Conservation (phyloP, 306 rosid genomes). For the Canavalia ensiformis region DNA sequence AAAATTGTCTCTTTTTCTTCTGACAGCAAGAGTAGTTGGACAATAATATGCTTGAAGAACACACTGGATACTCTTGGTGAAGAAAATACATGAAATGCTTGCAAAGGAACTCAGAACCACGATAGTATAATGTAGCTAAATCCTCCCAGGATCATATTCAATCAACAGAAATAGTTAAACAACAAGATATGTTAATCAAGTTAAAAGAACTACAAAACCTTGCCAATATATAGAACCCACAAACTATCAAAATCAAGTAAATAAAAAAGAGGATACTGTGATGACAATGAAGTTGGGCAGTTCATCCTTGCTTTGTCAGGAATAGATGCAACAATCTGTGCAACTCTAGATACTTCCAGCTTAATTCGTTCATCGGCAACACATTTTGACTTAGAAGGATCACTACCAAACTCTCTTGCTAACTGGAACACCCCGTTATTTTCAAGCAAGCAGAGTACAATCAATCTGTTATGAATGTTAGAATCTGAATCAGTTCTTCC, state of each 20-base stretch:
- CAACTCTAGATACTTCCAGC: conserved; percentile 66
- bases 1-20: conserved; percentile 59
- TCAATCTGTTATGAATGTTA: conserved; percentile 65
- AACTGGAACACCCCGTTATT: conserved; percentile 81
- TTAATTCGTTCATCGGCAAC: conserved; percentile 48
- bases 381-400: conserved; percentile 49
- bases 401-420: conserved; percentile 75
- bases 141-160: conserved; percentile 36
- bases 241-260: conserved; percentile 37
- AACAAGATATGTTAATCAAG: conserved; percentile 12
- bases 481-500: conserved; percentile 40
- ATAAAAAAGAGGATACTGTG: conserved; percentile 79
- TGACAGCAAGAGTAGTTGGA: conserved; percentile 77
- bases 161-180: conserved; percentile 22
- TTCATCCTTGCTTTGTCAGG: conserved; percentile 90
- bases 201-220: conserved; percentile 34
- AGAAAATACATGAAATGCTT: conserved; percentile 52
- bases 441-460: conserved; percentile 80
- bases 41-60: conserved; percentile 83
- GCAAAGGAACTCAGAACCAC: conserved; percentile 27
- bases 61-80: conserved; percentile 69
- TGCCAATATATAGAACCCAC: conserved; percentile 31
- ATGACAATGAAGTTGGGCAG: conserved; percentile 68
- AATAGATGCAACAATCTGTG: conserved; percentile 84
- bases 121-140: conserved; percentile 33